These are phyloP conservation scores for Microdochium nivale DNA, from an alignment of 2,329 filamentous ascomycete species.

Conservation along the genomic window DNA sequence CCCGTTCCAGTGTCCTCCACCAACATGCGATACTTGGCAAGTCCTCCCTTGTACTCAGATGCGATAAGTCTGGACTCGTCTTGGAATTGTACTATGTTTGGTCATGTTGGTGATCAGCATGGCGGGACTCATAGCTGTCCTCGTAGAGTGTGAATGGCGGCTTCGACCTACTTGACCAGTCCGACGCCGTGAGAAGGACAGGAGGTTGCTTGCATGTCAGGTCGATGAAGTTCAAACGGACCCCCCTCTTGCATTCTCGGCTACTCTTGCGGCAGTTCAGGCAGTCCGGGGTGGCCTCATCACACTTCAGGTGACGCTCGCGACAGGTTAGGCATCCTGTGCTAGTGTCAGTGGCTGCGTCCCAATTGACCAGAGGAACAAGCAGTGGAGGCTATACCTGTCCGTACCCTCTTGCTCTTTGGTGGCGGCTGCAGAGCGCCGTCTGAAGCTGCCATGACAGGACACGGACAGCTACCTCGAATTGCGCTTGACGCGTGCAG, in stretches of 20 bases:
- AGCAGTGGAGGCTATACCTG: conserved; percentile 37
- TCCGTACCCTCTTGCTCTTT: conserved; percentile 81
- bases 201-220: conserved; percentile 64
- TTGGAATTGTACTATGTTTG: conserved; percentile 61
- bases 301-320: conserved; percentile 85
- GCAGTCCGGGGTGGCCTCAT: conserved; percentile 57
- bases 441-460: conserved; percentile 12
- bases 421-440: conserved; percentile 16
- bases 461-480: neutral
- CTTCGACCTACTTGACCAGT: conserved; percentile 49
- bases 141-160: neutral
- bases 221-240: conserved; percentile 88
- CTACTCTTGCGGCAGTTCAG: conserved; percentile 86
- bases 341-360: neutral
- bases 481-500: neutral
- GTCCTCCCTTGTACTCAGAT: conserved; percentile 77
- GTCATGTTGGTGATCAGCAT: neutral
- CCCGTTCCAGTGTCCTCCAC: conserved; percentile 25
- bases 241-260: conserved; percentile 74
- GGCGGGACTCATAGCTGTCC: conserved; percentile 1
- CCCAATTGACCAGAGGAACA: neutral
- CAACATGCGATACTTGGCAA: conserved; percentile 59
- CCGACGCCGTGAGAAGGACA: conserved; percentile 49
- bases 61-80: conserved; percentile 89
- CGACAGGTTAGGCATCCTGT: conserved; percentile 69